Percentiles rank a stretch among this genome's conserved stretches.
phyloP scores from a whole-genome alignment of 331 rosid genomes.

The Saraca asoca region DNA sequence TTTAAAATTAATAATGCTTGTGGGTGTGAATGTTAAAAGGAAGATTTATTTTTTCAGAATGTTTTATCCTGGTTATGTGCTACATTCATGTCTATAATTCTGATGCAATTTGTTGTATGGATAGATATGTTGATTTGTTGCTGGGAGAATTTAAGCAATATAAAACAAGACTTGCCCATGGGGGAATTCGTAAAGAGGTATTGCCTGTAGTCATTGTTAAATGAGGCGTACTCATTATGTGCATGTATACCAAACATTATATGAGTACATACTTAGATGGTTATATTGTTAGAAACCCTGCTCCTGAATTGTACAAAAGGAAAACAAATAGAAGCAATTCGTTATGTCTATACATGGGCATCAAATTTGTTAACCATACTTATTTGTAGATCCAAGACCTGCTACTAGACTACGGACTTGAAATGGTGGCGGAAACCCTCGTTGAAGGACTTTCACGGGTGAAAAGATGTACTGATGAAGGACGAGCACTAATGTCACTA shows the following conservation, averaged over 20 bases:
- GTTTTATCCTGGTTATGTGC: constrained; percentile 5
- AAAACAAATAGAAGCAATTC: constrained; percentile 15
- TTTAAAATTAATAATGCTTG: neutral
- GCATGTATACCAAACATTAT: constrained; percentile 18
- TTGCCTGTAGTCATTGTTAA: constrained; percentile 25
- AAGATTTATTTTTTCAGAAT: neutral
- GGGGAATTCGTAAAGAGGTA: constrained; percentile 96
- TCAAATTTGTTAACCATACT: constrained; percentile 30
- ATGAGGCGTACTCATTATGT: constrained; percentile 24
- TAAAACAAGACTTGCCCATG: constrained; percentile 87
- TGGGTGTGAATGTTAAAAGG: too few relatives aligned
- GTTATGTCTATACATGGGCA: constrained; percentile 11
- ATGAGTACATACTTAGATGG: constrained; percentile 14
- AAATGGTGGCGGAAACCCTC: constrained; percentile 84
- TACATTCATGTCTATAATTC: constrained; percentile 24
- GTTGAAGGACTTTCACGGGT: constrained; percentile 94
- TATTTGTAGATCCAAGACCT: constrained; percentile 67
- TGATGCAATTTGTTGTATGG: constrained; percentile 45
- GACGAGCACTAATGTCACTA: constrained; percentile 94
- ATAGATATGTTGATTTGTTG: constrained; percentile 89
- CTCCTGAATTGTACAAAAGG: constrained; percentile 16
- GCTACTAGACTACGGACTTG: constrained; percentile 77
- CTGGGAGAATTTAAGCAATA: constrained; percentile 98
- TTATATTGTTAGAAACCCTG: constrained; percentile 15
- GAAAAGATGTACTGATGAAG: constrained; percentile 95